Evolutionary conservation across 2,329 filamentous ascomycete species (phyloP), one percentile per base, ranked within the genome.

Genomic region (Calonectria pseudoreteaudii): DNA sequence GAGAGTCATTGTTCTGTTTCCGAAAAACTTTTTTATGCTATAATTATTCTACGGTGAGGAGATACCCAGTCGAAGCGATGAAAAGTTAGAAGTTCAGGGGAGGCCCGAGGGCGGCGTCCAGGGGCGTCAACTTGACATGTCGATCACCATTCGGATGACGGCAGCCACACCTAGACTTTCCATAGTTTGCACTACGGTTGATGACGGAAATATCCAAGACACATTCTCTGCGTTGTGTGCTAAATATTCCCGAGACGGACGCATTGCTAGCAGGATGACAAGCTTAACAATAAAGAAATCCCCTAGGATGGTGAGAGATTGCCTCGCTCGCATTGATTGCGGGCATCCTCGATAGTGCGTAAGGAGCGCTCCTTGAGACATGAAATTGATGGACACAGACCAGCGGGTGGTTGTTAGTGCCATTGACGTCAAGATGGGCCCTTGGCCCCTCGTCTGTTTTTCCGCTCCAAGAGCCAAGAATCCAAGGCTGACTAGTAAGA

Each of bases 81-180:
- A 30, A 62, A 62, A 62, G 36, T 44, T 64, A 60, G 58, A 31
- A 30, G 38, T 49, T 68, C 50, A 56, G 34, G 36, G 52, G 52
- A 20, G 31, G 56, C 64, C 56, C 23, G 28, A 70, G 60, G 47
- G 49, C 41, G 26, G 44, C 52, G 44, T 4, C 38, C 30, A 31
- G 52, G 50, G 60, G 44, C 52, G 38, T 47, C 36, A n/a, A 41
- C 28, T 49, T 65, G 60, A 31, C n/a, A n/a, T 69, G 66, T 58
- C 70, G 70, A 72, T 72, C 66, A 18, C 58, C 38, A 73, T 73
- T 70, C 62, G 53, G 50, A 18, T 23, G 49, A 64, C 26, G 66
- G 50, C 50, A 53, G 50, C 30, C 38, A 69, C 36, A 53, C 26
- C 28, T 49, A 34, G 23, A 38, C 26, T 30, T 20, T 20, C 11